Evolutionary conservation across 192 early-diverging fungal genomes (phyloP), one percentile per base, ranked within the genome.

Genomic region (Coemansia sp.): DNA sequence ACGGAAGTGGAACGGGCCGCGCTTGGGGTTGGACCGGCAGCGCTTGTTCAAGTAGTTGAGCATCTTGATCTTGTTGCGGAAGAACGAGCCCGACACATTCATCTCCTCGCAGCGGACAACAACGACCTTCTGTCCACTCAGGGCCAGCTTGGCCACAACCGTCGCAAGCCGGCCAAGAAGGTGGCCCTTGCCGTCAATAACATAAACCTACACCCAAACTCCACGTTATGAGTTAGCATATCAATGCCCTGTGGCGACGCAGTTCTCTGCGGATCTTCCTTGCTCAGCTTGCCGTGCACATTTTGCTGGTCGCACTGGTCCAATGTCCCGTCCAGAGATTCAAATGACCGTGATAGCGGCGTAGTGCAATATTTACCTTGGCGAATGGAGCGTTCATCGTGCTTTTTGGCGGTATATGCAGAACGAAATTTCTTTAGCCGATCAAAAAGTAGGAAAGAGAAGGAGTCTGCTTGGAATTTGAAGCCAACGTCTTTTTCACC

Each of bases 141-240:
- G 89, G 63, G 90, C 81, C 86, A 98, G 91, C 89, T 99, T 97
- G 80, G 96, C 92, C 63, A 97, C 88, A 70, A 93, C 94, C 57
- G 95, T 89, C 68, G 96, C 91, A 57, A 99, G 87, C 65, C 96
- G 94, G 81, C 96, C 95, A 68, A 98, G 81, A 60, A 98, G 84
- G 84, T 98, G 96, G 70, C 90, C 96, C 83, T 98, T 98, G 80
- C 83, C 96, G 85, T 98, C 96, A 83, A 98, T 91, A 79, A 98
- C 91, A 84, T 94, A 84, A 78, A 94, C 91, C 93, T 98, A 74
- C 39, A 59, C 10, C 11, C 15, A 42, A 11, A 48, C 13, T 10
- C 16, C 16, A 14, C 30, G 5, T 54, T 37, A 11, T 6, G 30
- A 20, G 18, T 19, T 19, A 35, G 33, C 33, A 35, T 35, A 35